Percentiles rank a stretch among this genome's conserved stretches.
These are phyloP conservation scores for Hyaloscypha finlandica DNA, from an alignment of 495 filamentous ascomycete species.

Conservation along the genomic window DNA sequence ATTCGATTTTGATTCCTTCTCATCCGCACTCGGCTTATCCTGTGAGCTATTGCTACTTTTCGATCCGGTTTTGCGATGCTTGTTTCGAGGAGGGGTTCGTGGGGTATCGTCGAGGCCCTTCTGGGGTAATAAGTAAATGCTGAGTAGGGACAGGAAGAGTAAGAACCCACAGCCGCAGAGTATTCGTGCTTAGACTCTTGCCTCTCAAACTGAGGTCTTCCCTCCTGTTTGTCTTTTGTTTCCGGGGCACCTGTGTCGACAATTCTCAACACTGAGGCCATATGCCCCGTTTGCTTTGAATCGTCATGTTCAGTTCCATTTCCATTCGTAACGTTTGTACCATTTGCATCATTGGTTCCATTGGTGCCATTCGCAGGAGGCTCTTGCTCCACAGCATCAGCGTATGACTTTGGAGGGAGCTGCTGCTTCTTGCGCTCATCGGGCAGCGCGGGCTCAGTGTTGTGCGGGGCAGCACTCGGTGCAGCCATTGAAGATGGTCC, in stretches of 20 bases:
- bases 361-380: conserved; percentile 9
- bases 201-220: conserved; percentile 16
- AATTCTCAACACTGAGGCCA: conserved; percentile 25
- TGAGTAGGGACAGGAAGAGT: neutral
- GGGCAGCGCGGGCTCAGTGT: conserved; percentile 21
- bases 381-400: conserved; percentile 29
- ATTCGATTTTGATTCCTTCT: conserved; percentile 14
- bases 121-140: neutral
- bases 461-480: conserved; percentile 9
- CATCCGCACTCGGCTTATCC: conserved; percentile 12
- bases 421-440: conserved; percentile 24
- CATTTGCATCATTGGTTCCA: conserved; percentile 7
- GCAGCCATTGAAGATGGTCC: conserved; percentile 22
- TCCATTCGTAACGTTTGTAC: conserved; percentile 3
- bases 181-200: conserved; percentile 27
- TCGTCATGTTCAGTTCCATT: conserved; percentile 9
- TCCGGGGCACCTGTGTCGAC: conserved; percentile 21
- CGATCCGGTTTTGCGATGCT: conserved; percentile 27
- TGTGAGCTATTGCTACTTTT: conserved; percentile 28
- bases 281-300: conserved; percentile 10
- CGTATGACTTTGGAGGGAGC: conserved; percentile 30
- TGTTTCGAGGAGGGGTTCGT: conserved; percentile 22
- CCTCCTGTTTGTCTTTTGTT: conserved; percentile 1
- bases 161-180: conserved; percentile 19
- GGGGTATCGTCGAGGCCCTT: conserved; percentile 33